These are phyloP conservation scores for Solanum paucissectum DNA, from an alignment of 257 asterid genomes.

Conservation along the genomic window DNA sequence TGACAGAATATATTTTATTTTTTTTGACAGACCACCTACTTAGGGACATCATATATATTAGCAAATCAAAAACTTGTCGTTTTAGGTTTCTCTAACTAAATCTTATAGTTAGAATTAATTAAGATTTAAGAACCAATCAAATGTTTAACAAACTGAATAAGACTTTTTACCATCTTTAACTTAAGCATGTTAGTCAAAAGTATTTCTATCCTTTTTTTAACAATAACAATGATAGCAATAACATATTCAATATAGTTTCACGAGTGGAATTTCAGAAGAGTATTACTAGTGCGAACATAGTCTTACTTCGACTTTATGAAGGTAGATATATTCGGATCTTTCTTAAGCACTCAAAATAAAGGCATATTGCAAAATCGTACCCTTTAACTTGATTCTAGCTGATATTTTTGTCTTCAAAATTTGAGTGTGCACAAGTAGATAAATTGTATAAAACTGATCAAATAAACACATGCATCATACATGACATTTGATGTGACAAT, in stretches of 20 bases:
- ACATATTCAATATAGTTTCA: not conserved
- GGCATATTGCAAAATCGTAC: no score
- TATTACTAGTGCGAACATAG: not conserved
- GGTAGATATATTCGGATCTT: no score
- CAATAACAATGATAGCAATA: not conserved
- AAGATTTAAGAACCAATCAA: not conserved
- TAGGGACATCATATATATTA: not conserved
- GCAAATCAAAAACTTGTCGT: not conserved
- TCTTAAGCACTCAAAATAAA: no score
- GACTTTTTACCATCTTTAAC: not conserved
- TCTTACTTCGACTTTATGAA: not conserved
- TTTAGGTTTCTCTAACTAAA: slow-evolving; percentile 7
- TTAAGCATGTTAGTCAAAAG: not conserved
- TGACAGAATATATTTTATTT: not conserved
- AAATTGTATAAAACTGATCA: no score
- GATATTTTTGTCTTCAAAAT: no score
- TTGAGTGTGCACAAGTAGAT: no score
- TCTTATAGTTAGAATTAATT: not conserved
- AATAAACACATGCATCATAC: not conserved
- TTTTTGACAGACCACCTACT: slow-evolving; percentile 6
- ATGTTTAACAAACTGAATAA: not conserved
- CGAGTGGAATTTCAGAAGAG: not conserved
- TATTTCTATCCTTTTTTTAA: not conserved
- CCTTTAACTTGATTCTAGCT: no score
- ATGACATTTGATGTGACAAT: no score